Conservation (phyloP, 371 early-diverging fungal species). For the Conidiobolus incongruus region DNA sequence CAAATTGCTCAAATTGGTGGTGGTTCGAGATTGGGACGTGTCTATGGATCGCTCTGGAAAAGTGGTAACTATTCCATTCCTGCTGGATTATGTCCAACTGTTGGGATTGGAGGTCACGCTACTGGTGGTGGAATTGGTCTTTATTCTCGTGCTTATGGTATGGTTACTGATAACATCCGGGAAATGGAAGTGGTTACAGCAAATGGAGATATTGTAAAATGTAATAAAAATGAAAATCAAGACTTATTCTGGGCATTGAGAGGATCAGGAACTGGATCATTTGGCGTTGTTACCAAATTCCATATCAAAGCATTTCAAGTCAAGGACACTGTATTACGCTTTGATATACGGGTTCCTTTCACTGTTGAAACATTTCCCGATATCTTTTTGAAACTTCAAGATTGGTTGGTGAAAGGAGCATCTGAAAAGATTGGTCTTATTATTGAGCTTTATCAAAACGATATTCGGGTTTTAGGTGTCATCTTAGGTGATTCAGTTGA, state of each 20-base stretch:
- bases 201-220: slow-evolving; percentile 10
- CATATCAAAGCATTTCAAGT: slow-evolving; percentile 9
- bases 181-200: slow-evolving; percentile 9
- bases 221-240: slow-evolving; percentile 5
- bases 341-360: background rate
- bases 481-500: background rate
- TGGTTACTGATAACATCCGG: slow-evolving; percentile 11
- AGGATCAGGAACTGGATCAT: slow-evolving; percentile 16
- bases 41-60: slow-evolving; percentile 8
- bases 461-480: background rate
- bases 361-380: background rate
- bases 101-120: slow-evolving; percentile 14
- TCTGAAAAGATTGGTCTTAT: background rate
- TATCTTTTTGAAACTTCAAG: background rate
- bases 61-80: slow-evolving; percentile 10
- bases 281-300: slow-evolving; percentile 15
- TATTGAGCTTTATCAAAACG: background rate
- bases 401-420: background rate
- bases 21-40: slow-evolving; percentile 11
- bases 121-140: slow-evolving; percentile 16
- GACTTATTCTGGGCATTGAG: slow-evolving; percentile 18
- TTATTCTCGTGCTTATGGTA: slow-evolving; percentile 11
- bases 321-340: slow-evolving; percentile 8
- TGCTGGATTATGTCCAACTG: slow-evolving; percentile 14
- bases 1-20: slow-evolving; percentile 9